Conservation (phyloP, 1,284 basidiomycete species). For the Phellopilus nigrolimitatus region DNA sequence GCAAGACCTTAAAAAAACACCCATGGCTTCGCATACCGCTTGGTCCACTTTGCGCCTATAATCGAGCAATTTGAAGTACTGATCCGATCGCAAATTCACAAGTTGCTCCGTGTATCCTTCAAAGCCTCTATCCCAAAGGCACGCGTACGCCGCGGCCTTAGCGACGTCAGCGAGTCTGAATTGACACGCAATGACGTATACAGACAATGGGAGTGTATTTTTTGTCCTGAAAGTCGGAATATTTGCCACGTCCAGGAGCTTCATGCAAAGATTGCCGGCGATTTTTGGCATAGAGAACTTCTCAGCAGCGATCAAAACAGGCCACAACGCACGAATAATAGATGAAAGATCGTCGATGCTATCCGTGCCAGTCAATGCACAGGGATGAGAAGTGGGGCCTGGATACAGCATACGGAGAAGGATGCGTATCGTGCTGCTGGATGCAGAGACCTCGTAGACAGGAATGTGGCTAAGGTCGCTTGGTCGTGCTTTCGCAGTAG, state of each 20-base stretch:
- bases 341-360: neutral
- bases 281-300: neutral
- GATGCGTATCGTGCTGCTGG: neutral
- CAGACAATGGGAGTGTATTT: neutral
- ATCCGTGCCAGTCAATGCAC: neutral
- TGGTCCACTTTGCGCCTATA: neutral
- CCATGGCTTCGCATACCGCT: neutral
- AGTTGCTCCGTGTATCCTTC: neutral
- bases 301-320: neutral
- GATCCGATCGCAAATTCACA: neutral
- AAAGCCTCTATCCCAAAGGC: neutral
- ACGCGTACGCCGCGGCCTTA: neutral
- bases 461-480: neutral
- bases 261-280: neutral
- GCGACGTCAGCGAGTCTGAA: neutral
- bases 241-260: neutral
- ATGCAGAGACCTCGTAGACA: neutral
- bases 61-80: constrained; percentile 1
- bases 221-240: neutral
- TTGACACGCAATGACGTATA: neutral
- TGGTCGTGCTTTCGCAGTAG: neutral
- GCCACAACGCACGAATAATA: neutral
- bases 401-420: neutral
- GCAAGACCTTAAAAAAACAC: neutral
- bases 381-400: neutral